Conservation (phyloP, 2,329 filamentous ascomycete species). For the Chaetomium sp. region DNA sequence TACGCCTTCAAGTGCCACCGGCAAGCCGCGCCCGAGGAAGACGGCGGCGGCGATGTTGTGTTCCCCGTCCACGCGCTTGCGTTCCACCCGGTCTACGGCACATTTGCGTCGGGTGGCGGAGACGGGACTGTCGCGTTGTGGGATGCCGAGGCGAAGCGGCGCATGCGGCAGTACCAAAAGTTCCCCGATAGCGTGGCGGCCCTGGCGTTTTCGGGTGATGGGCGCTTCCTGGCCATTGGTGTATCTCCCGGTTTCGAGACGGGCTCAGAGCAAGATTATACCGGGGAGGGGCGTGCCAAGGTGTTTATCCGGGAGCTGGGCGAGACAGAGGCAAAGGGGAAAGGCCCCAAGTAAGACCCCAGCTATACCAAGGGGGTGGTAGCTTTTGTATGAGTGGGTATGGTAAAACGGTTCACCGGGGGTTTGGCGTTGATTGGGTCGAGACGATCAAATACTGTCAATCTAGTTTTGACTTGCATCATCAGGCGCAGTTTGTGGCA, state of each 20-base stretch:
- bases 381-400: slow-evolving; percentile 1
- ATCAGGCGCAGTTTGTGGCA: too few species aligned
- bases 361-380: neutral
- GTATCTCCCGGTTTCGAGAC: slow-evolving; percentile 85
- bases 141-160: slow-evolving; percentile 85
- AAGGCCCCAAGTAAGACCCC: slow-evolving; percentile 56
- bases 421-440: slow-evolving; percentile 6
- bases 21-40: slow-evolving; percentile 57
- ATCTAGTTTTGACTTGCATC: too few species aligned
- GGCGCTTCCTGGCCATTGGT: slow-evolving; percentile 70
- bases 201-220: slow-evolving; percentile 69
- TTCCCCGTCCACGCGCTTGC: slow-evolving; percentile 87
- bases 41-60: slow-evolving; percentile 68
- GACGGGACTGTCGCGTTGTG: slow-evolving; percentile 89
- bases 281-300: slow-evolving; percentile 64
- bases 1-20: slow-evolving; percentile 99
- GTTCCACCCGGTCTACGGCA: slow-evolving; percentile 77
- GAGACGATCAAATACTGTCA: too few species aligned
- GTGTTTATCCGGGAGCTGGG: slow-evolving; percentile 78
- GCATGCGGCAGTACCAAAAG: slow-evolving; percentile 83
- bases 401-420: slow-evolving; percentile 1
- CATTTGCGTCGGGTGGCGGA: slow-evolving; percentile 83
- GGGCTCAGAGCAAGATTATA: slow-evolving; percentile 67
- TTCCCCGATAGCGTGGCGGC: slow-evolving; percentile 73
- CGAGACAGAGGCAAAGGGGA: slow-evolving; percentile 83